Base-by-base conservation (phyloP, 306 rosid species). In the Medicago arabica region DNA sequence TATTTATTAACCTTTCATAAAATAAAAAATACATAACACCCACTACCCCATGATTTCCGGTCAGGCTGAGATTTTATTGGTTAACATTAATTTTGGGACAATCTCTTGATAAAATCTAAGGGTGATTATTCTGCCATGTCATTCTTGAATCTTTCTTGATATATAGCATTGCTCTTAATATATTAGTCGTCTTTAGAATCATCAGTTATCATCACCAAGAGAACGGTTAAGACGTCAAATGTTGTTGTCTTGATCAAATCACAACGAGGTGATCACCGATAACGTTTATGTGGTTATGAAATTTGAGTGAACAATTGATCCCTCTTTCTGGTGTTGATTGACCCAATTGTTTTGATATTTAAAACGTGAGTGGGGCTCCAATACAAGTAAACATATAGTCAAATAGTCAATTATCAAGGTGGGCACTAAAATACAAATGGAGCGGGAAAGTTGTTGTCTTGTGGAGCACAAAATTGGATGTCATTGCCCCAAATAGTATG, bases 401-500 rank as follows among this genome's bases (percentile, higher is more conserved):
- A 4, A 46, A 46, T 46, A 17, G 5, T 54, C 5, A 54, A 53
- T 58, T 8, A 53, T 53, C 38, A 60, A 25, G 4, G 40, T 31
- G 19, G 19, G 38, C 16, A 78, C 16, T 34, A 70, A 38, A 49
- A 78, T 60, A 59, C 71, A 70, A 70, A 61, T 21, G 44, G 54
- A 60, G 38, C 6, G 50, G 1, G 69, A 9, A 54, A 23, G 14
- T 41, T 25, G 57, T 17, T 54, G 61, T 54, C 31, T 54, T 54
- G 61, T 54, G 34, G 66, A 53, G 11, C 31, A 66, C 25, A 65
- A 39, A 38, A 36, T 69, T 61, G 39, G 55, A 23, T 61, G 46
- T 6, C 40, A 63, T 12, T 72, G 4, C 59, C 67, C 54, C 44
- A 66, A 79, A 73, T 67, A 73, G 75, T 73, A 25, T 12, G 39